A percentile compares a stretch with the other conserved stretches of the same genome.
These are phyloP conservation scores for Rhytidhysteron rufulum DNA, from an alignment of 2,329 filamentous ascomycete species.

Conservation along the genomic window DNA sequence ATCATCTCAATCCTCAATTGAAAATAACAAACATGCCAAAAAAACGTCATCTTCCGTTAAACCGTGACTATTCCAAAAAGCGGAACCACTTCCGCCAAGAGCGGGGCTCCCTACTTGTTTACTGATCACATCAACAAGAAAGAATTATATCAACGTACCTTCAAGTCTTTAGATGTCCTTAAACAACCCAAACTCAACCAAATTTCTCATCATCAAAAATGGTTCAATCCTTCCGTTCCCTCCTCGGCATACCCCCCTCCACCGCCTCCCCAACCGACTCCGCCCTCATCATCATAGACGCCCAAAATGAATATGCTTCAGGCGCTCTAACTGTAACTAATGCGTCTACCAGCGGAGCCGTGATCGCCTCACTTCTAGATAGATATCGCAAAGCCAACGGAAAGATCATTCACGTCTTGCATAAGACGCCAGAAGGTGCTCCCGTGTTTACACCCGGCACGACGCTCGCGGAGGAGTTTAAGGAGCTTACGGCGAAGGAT, in stretches of 20 bases:
- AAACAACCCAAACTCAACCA: too few species aligned
- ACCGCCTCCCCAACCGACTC: conserved; percentile 57
- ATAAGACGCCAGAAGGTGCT: conserved; percentile 56
- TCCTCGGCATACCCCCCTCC: conserved; percentile 54
- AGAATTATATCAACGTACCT: too few species aligned
- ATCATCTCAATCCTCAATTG: too few species aligned
- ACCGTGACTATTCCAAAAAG: too few species aligned
- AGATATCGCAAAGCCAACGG: conserved; percentile 56
- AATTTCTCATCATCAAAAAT: too few species aligned
- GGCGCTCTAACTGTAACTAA: conserved; percentile 57
- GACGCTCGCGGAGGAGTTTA: conserved; percentile 57
- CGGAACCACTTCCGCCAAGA: too few species aligned
- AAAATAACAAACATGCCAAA: too few species aligned
- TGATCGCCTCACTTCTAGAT: conserved; percentile 54
- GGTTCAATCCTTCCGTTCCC: conserved; percentile 48
- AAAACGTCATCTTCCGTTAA: too few species aligned
- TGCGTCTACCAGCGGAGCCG: conserved; percentile 51
- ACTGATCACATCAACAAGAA: too few species aligned
- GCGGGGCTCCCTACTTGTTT: too few species aligned
- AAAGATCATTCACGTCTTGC: conserved; percentile 60
- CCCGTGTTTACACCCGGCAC: conserved; percentile 65
- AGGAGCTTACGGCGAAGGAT: conserved; percentile 52
- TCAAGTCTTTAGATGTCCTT: too few species aligned
- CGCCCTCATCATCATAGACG: conserved; percentile 64
- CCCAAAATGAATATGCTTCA: conserved; percentile 64